Conservation (phyloP, 768 basidiomycete species). For the Exidia glandulosa region DNA sequence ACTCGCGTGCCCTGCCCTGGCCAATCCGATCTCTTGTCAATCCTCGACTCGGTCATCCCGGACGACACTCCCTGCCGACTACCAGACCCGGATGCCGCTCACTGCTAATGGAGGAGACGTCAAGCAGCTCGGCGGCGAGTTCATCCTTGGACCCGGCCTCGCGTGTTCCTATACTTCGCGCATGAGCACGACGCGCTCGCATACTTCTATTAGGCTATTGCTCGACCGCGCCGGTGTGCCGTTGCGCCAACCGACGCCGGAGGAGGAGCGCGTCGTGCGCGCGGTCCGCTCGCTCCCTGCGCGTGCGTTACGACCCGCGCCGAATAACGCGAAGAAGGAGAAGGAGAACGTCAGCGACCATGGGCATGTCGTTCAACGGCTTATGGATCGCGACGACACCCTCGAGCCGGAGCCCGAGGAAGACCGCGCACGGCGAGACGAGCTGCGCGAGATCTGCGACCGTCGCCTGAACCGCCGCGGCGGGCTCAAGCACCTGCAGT, state of each 20-base stretch:
- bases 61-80: background rate
- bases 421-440: conserved; percentile 6
- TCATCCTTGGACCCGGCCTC: conserved; percentile 57
- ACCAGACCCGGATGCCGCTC: conserved; percentile 46
- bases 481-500: background rate
- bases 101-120: conserved; percentile 73
- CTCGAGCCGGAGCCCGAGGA: too few species aligned
- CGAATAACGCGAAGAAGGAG: background rate
- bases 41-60: too few species aligned
- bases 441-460: background rate
- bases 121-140: conserved; percentile 82
- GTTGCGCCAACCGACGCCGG: background rate
- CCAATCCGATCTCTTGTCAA: too few species aligned
- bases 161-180: conserved; percentile 69
- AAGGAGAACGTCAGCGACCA: background rate
- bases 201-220: conserved; percentile 61
- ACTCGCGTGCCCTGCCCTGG: background rate
- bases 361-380: background rate
- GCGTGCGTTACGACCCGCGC: background rate
- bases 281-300: background rate
- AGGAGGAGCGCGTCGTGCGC: background rate
- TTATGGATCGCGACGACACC: background rate
- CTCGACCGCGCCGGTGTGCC: conserved; percentile 48
- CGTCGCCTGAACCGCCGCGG: background rate
- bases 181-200: conserved; percentile 67